These are phyloP conservation scores for Cubamyces sp. DNA, from an alignment of 768 basidiomycete genomes.

Conservation along the genomic window DNA sequence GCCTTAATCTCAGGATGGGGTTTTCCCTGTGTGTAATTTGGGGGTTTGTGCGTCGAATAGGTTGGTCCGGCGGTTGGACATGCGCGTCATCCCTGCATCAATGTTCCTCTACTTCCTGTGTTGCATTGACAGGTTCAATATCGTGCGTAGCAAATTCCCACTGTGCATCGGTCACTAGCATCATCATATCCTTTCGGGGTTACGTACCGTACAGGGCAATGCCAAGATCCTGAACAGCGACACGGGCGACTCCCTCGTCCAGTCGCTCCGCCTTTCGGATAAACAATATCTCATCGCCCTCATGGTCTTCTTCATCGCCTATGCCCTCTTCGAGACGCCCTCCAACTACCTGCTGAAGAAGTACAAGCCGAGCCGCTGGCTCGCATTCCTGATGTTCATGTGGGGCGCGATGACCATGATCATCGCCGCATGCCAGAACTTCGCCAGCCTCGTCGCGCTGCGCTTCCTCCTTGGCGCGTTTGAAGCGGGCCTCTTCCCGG, in stretches of 20 bases:
- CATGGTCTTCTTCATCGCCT: conserved; percentile 30
- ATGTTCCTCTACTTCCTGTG: conserved; percentile 32
- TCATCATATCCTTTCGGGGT: not conserved
- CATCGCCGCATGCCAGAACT: conserved; percentile 41
- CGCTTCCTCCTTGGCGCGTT: conserved; percentile 49
- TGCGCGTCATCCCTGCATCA: conserved; percentile 27
- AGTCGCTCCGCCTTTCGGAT: conserved; percentile 17
- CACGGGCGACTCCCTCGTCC: conserved; percentile 26
- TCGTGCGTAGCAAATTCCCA: conserved; percentile 19
- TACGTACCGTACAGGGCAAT: conserved; percentile 24
- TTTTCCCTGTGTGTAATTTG: not conserved
- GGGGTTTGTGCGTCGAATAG: conserved; percentile 6
- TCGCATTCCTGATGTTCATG: conserved; percentile 43
- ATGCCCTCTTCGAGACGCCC: conserved; percentile 28
- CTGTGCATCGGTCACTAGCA: not conserved
- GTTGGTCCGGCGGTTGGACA: conserved; percentile 28
- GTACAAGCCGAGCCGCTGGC: conserved; percentile 42
- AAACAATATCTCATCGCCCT: conserved; percentile 28
- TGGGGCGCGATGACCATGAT: conserved; percentile 45
- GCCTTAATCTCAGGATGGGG: not conserved
- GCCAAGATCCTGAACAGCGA: conserved; percentile 29
- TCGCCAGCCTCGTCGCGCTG: conserved; percentile 37
- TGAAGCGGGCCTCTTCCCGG: conserved; percentile 49
- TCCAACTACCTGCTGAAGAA: conserved; percentile 43
- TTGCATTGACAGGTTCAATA: conserved; percentile 33